Percentiles rank a stretch among this genome's conserved stretches.
Evolutionary conservation across 208 protist species (phyloP).

Genomic region (Leishmania tarentolae): DNA sequence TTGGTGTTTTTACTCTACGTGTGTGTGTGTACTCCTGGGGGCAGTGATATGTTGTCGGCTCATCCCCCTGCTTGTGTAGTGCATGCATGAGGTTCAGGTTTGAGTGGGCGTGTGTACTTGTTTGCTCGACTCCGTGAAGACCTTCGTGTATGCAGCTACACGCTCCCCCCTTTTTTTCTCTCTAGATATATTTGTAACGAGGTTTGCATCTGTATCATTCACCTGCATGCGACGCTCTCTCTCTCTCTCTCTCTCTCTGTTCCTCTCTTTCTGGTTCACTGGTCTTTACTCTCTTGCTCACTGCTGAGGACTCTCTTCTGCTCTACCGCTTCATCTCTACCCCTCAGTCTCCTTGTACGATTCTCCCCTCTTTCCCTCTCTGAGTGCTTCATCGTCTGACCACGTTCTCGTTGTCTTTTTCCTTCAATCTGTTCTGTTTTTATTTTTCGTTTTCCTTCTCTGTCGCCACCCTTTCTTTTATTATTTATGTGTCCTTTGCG

Average conservation of each 20-base stretch:
- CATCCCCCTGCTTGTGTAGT: not conserved
- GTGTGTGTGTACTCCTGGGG: not conserved
- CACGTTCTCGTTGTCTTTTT: not conserved
- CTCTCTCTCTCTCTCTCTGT: not conserved
- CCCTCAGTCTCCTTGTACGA: not conserved
- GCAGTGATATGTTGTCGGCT: not conserved
- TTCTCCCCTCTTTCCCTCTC: constrained; percentile 20
- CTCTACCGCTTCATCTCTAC: no score
- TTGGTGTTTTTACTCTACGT: not conserved
- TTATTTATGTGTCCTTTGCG: no score
- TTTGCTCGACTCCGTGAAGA: not conserved
- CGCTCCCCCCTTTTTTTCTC: not conserved
- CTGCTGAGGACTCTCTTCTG: constrained; percentile 6
- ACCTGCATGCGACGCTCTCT: not conserved
- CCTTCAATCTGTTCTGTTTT: no score
- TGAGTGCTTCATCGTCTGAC: not conserved
- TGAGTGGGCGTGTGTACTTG: not conserved
- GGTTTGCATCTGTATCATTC: not conserved
- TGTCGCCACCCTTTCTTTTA: not conserved
- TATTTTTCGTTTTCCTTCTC: not conserved
- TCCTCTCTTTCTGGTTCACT: not conserved
- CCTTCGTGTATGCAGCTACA: not conserved
- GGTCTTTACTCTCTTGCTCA: not conserved
- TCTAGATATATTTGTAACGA: not conserved
- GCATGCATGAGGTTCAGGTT: not conserved